These are phyloP conservation scores for Nicotiana sylvestris DNA, from an alignment of 257 asterid genomes.

Conservation along the genomic window DNA sequence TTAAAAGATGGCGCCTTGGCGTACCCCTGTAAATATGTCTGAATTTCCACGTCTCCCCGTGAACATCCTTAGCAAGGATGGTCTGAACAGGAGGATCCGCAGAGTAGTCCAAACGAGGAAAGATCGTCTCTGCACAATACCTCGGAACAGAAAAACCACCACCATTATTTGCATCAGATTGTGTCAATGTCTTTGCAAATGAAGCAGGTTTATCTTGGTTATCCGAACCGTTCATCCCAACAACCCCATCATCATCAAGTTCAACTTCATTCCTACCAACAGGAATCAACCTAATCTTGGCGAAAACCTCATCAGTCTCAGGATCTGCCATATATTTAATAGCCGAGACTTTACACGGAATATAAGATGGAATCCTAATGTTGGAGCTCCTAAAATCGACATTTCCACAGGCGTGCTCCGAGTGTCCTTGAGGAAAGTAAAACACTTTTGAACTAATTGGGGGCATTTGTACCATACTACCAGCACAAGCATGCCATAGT, in stretches of 20 bases:
- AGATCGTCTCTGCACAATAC: conserved; percentile 88
- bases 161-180: conserved; percentile 88
- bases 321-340: conserved; percentile 84
- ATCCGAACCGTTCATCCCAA: conserved; percentile 29
- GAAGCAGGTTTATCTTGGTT: conserved; percentile 63
- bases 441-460: conserved; percentile 53
- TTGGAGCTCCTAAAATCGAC: conserved; percentile 50
- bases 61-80: conserved; percentile 84
- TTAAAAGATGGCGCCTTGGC: conserved; percentile 87
- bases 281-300: conserved; percentile 54
- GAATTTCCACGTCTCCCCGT: conserved; percentile 89
- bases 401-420: conserved; percentile 61
- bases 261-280: conserved; percentile 28
- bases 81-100: conserved; percentile 89
- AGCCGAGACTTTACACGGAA: conserved; percentile 48
- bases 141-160: conserved; percentile 96
- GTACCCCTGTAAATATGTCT: conserved; percentile 92
- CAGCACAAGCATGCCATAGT: conserved; percentile 99
- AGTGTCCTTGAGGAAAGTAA: conserved; percentile 95
- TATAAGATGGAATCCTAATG: conserved; percentile 47
- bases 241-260: conserved; percentile 31
- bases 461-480: conserved; percentile 91
- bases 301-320: conserved; percentile 76
- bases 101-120: conserved; percentile 67
- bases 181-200: conserved; percentile 85